Evolutionary conservation across 495 filamentous ascomycete genomes (phyloP).

Genomic region (Aspergillus haitiensis): DNA sequence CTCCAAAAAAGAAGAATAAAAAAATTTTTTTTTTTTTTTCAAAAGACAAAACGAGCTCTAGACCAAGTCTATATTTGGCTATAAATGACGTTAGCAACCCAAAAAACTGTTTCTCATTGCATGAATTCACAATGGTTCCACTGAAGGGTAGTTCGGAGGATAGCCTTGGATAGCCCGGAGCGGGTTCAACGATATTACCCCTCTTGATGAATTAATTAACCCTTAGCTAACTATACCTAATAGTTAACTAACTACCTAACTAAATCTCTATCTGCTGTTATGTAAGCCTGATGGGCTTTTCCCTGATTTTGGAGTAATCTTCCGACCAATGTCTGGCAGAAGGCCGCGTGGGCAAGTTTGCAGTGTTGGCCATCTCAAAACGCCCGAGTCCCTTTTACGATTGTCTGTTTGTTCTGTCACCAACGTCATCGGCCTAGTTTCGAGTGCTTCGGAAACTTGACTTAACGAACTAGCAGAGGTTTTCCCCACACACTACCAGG

Average conservation of each 20-base stretch:
- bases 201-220: no score
- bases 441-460: conserved; percentile 31
- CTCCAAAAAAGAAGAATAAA: no score
- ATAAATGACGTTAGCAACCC: no score
- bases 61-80: no score
- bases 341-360: conserved; percentile 22
- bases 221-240: background rate
- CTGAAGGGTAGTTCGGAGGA: no score
- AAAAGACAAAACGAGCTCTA: no score
- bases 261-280: conserved; percentile 15
- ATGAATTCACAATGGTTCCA: no score
- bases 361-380: conserved; percentile 16
- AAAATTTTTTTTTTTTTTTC: no score
- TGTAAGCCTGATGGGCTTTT: conserved; percentile 16
- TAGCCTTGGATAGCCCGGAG: no score
- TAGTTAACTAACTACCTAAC: no score
- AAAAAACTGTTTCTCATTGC: no score
- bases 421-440: conserved; percentile 46
- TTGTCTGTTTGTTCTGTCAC: conserved; percentile 27
- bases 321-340: conserved; percentile 29
- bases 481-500: conserved; percentile 40
- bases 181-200: no score
- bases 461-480: conserved; percentile 22
- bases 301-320: conserved; percentile 26
- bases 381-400: conserved; percentile 17